Conservation (phyloP, 2,329 filamentous ascomycete genomes). For the Fusarium nurragi region DNA sequence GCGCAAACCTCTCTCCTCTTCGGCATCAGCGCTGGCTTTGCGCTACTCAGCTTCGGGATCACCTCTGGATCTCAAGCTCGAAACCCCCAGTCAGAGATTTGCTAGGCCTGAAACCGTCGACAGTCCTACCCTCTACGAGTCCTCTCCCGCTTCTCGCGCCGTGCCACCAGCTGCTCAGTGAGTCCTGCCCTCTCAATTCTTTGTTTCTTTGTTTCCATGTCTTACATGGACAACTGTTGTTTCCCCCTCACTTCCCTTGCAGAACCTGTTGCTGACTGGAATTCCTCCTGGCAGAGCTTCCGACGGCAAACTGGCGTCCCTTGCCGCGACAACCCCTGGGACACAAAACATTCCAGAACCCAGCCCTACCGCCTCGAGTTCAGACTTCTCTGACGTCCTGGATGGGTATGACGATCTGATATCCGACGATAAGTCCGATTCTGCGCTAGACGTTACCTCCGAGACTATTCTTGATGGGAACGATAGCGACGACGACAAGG, state of each 20-base stretch:
- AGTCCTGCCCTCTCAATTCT: slow-evolving; percentile 32
- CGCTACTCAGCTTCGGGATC: slow-evolving; percentile 45
- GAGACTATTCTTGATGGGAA: slow-evolving; percentile 41
- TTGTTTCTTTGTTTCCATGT: slow-evolving; percentile 19
- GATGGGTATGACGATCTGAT: slow-evolving; percentile 57
- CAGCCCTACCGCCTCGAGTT: slow-evolving; percentile 57
- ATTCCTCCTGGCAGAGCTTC: slow-evolving; percentile 40
- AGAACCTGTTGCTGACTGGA: slow-evolving; percentile 43
- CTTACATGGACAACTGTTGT: slow-evolving; percentile 3
- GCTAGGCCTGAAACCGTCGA: slow-evolving; percentile 65
- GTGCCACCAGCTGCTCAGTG: slow-evolving; percentile 39
- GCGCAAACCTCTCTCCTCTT: slow-evolving; percentile 68
- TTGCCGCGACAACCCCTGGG: slow-evolving; percentile 34
- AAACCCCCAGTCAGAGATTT: slow-evolving; percentile 63
- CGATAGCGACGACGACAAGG: slow-evolving; percentile 42
- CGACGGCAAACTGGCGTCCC: slow-evolving; percentile 40
- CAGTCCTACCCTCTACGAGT: slow-evolving; percentile 71
- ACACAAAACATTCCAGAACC: slow-evolving; percentile 53
- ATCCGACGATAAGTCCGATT: slow-evolving; percentile 48
- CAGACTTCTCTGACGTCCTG: slow-evolving; percentile 53
- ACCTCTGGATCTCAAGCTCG: slow-evolving; percentile 50
- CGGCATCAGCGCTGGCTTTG: slow-evolving; percentile 47
- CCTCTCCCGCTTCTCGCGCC: slow-evolving; percentile 49
- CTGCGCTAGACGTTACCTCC: slow-evolving; percentile 40
- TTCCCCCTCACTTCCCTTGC: slow-evolving; percentile 5